A percentile compares a stretch with the other conserved stretches of the same genome.
phyloP scores from a whole-genome alignment of 228 moss, liverwort and hornwort genomes.

The Sphagnum fallax region DNA sequence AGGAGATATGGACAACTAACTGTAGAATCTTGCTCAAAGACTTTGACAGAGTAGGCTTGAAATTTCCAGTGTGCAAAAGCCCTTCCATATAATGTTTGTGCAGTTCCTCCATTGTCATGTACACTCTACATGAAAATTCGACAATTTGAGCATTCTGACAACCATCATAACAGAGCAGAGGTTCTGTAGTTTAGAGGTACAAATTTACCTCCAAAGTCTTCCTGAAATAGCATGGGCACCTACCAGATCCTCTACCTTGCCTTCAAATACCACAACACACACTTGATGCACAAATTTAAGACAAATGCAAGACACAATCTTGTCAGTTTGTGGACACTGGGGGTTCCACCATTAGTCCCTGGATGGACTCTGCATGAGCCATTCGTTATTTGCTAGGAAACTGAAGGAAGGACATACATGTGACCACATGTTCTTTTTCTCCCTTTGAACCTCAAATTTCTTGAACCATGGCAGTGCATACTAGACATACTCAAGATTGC shows the following conservation, averaged over 20 bases:
- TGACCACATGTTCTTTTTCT: conserved; percentile 53
- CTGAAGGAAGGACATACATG: conserved; percentile 32
- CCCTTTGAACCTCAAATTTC: conserved; percentile 54
- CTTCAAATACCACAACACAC: no score
- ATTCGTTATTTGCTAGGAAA: no score
- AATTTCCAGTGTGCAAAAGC: conserved; percentile 68
- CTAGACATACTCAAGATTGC: no score
- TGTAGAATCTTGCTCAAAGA: conserved; percentile 74
- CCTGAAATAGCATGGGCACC: neutral
- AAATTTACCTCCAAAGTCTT: neutral
- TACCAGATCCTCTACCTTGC: neutral
- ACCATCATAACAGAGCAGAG: no score
- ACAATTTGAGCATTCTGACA: neutral
- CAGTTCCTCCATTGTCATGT: conserved; percentile 55
- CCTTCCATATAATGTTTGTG: conserved; percentile 63
- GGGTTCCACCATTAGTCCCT: no score
- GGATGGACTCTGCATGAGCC: no score
- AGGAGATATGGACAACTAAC: conserved; percentile 60
- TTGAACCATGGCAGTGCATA: no score
- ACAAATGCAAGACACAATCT: no score
- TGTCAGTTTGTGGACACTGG: no score
- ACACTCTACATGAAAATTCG: conserved; percentile 27
- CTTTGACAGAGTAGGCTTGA: conserved; percentile 65
- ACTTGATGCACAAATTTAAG: no score
- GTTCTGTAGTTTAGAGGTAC: no score